phyloP scores from a whole-genome alignment of 306 rosid genomes.

The Vigna mungo region DNA sequence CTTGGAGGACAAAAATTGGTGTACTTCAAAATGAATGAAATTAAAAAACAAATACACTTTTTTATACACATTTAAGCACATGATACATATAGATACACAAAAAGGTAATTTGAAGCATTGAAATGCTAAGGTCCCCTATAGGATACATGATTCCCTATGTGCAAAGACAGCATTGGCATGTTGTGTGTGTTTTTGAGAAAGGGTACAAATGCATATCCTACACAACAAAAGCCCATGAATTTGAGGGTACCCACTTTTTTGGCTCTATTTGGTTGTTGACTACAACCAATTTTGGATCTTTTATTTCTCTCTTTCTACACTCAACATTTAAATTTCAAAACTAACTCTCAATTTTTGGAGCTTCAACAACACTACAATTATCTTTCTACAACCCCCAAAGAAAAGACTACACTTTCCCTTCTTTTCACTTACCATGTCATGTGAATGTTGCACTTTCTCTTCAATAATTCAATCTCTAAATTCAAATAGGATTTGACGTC shows the following conservation, averaged over 20 bases:
- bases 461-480: not conserved
- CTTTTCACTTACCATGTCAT: constrained; percentile 1
- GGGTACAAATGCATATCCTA: constrained; percentile 17
- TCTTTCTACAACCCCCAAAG: not conserved
- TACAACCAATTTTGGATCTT: constrained; percentile 20
- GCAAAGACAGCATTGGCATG: constrained; percentile 19
- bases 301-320: constrained; percentile 4
- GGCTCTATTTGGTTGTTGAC: not conserved
- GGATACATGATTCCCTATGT: not conserved
- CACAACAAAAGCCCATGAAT: not conserved
- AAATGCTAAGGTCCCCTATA: constrained; percentile 33
- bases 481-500: not conserved
- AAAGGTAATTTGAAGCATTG: constrained; percentile 14
- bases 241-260: constrained; percentile 27
- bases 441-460: not conserved
- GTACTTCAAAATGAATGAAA: too few relatives aligned
- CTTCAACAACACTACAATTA: not conserved
- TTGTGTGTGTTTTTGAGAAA: constrained; percentile 24
- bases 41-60: too few relatives aligned
- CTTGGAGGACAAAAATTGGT: too few relatives aligned
- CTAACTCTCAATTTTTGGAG: constrained; percentile 1
- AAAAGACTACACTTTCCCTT: not conserved
- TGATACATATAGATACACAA: not conserved
- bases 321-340: constrained; percentile 40
- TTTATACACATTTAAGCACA: too few relatives aligned